These are phyloP conservation scores for Septoria linicola DNA, from an alignment of 2,329 filamentous ascomycete genomes.

Conservation along the genomic window DNA sequence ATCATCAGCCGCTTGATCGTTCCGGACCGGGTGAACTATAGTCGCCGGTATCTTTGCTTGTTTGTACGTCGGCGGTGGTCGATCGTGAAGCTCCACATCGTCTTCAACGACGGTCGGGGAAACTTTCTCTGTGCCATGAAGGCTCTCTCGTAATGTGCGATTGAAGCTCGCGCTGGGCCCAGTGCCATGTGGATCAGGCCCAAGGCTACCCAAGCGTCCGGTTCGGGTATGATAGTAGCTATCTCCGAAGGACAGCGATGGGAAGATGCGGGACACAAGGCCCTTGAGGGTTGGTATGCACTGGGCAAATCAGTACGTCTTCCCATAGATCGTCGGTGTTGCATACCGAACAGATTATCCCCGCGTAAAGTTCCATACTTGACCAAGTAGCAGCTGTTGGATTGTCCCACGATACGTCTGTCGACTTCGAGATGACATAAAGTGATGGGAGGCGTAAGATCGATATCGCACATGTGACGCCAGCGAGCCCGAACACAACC, in stretches of 20 bases:
- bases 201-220: no score
- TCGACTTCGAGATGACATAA: conserved; percentile 23
- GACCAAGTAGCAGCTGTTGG: conserved; percentile 25
- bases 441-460: conserved; percentile 28
- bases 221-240: conserved; percentile 12
- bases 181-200: no score
- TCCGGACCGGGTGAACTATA: no score
- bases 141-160: no score
- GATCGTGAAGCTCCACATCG: no score
- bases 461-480: conserved; percentile 27
- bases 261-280: conserved; percentile 19
- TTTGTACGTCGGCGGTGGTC: no score
- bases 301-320: conserved; percentile 5
- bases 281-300: conserved; percentile 20
- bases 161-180: no score
- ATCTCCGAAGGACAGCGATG: conserved; percentile 14
- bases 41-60: no score
- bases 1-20: no score
- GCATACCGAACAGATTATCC: conserved; percentile 29
- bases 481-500: conserved; percentile 36
- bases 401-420: conserved; percentile 29
- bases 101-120: no score
- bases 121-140: no score
- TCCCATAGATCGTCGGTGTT: background rate
- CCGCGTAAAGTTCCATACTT: conserved; percentile 27